Base-by-base conservation (phyloP, 2,329 filamentous ascomycete genomes). In the Aspergillus candidus region DNA sequence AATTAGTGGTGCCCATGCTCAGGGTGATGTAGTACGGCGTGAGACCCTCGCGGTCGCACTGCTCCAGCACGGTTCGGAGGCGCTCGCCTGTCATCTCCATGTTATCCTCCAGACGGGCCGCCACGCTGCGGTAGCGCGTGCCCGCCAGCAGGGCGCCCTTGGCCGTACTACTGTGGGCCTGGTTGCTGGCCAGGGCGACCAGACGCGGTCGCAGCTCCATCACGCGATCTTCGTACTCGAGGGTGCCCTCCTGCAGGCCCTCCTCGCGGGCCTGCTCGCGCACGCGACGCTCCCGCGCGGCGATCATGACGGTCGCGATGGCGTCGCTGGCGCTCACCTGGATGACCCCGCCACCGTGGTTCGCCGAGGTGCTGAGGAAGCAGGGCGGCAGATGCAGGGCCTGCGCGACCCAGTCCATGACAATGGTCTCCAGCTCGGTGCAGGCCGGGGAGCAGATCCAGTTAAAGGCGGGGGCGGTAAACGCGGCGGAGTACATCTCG, bases 361-460 rank as follows among this genome's bases (percentile, higher is more conserved):
- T 69, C 36, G 81, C 76, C 0, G 82, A 84, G 0, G 82, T 80
- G 38, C 85, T 91, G 14, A 85, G 71, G 61, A 83, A 97, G 53
- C 78, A 84, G 10, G 77, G 68, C 0, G 91, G 89, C 17, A 97
- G 72, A 1, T 72, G 80, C 11, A 96, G 68, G 7, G 88, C 76
- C 63, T 84, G 80, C 12, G 84, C 88, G 3, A 96, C 72, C 90
- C 91, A 97, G 68, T 97, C 91, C 64, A 96, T 77, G 35, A 95
- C 84, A 17, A 96, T 77, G 0, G 90, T 95, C 73, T 97, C 91
- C 38, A 97, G 77, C 70, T 97, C 91, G 0, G 91, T 97, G 13
- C 93, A 84, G 6, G 86, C 89, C 1, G 91, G 91, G 5, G 84
- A 89, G 69, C 91, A 96, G 52, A 96, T 82, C 91, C 91, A 97